Evolutionary conservation across 805 yeast genomes (phyloP), one percentile per base, ranked within the genome.

Genomic region (Barnettozyma populi): DNA sequence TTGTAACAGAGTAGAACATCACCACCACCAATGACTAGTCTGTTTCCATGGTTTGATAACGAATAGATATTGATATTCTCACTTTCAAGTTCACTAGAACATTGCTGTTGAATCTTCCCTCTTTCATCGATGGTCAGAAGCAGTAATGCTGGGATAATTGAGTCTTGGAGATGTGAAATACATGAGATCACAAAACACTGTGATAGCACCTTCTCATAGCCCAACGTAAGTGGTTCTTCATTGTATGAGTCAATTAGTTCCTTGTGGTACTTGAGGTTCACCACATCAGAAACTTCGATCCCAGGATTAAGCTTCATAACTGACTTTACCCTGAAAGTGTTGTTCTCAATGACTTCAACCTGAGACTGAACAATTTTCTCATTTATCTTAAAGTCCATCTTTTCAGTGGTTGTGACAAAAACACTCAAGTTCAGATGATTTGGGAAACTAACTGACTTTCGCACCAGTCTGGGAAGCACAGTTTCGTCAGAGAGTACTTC

Each of bases 151-250:
- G 65, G 53, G 6, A 54, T 44, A 5, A 42, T 43, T 2, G 61
- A 62, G 18, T 64, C 67, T 43, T 68, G 68, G 7, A 63, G 55
- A 43, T 67, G 68, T 44, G 60, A 61, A 29, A 60, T 52, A 43
- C 71, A 62, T 7, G 72, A 61, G 1, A 68, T 64, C 4, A 66
- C 49, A 52, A 69, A 66, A 47, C 73, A 68, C 46, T 64, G 68
- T 7, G 61, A 56, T n/a, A 68, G 54, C 4, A 66, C 57, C 27
- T 64, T 54, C 39, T 63, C 61, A 51, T 67, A 65, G 0, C 69
- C 72, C 44, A 58, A 54, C 13, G 57, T 44, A 6, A 62, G 55
- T 27, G 48, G 51, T 29, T 52, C 55, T 32, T 61, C 63, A 36
- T 57, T 57, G 34, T 55, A 54, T 4, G 57, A 49, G 24, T 57